Percentiles rank a stretch among this genome's conserved stretches.
These are phyloP conservation scores for Acanthamoeba castellanii DNA, from an alignment of 208 protist species.

Conservation along the genomic window DNA sequence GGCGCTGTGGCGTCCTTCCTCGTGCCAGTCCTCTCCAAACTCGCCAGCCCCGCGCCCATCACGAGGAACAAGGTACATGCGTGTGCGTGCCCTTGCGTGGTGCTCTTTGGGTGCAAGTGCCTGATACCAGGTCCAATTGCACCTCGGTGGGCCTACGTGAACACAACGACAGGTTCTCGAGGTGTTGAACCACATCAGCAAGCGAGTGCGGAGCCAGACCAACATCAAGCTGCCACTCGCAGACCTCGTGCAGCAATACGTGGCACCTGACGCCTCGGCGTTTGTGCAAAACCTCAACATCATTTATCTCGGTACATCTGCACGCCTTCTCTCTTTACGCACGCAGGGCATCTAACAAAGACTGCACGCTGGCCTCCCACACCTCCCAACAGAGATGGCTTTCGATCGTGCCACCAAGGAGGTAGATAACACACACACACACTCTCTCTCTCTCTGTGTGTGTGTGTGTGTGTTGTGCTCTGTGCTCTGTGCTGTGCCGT, in stretches of 20 bases:
- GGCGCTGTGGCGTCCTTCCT: slow-evolving; percentile 69
- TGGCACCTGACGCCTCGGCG: background rate
- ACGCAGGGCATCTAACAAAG: background rate
- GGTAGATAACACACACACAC: background rate
- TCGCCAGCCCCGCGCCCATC: slow-evolving; percentile 55
- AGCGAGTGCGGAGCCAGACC: slow-evolving; percentile 68
- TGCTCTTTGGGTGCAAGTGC: background rate
- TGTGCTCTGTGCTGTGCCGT: background rate
- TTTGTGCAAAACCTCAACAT: slow-evolving; percentile 81
- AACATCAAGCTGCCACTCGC: slow-evolving; percentile 77
- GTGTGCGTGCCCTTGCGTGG: background rate
- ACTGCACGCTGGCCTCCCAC: background rate
- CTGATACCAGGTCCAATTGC: background rate
- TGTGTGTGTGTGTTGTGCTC: background rate
- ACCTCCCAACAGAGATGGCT: slow-evolving; percentile 26
- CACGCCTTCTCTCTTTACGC: background rate
- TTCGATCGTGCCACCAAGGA: slow-evolving; percentile 61
- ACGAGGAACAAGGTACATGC: slow-evolving; percentile 52
- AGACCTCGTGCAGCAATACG: slow-evolving; percentile 76
- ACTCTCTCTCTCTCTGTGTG: background rate
- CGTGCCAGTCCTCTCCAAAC: slow-evolving; percentile 72
- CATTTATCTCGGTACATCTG: slow-evolving; percentile 81
- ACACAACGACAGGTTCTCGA: slow-evolving; percentile 76
- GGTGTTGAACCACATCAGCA: slow-evolving; percentile 82
- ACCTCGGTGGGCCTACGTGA: background rate